Evolutionary conservation across 2,329 filamentous ascomycete species (phyloP).

Genomic region (Zasmidium citrigriseum): DNA sequence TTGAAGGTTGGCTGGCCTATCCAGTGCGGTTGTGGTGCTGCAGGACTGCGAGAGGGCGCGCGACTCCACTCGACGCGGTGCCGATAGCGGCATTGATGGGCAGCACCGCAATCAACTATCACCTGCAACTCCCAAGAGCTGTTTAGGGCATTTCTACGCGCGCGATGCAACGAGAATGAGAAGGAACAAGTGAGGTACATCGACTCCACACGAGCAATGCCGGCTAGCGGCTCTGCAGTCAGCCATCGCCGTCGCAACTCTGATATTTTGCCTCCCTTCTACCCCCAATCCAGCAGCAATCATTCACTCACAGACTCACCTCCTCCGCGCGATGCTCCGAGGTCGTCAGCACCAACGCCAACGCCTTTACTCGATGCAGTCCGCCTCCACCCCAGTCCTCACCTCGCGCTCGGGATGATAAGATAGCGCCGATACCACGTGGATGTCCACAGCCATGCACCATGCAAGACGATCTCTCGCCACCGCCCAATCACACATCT

Average conservation of each 20-base stretch:
- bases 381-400: not conserved
- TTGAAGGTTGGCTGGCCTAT: not conserved
- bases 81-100: not conserved
- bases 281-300: too few relatives aligned
- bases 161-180: not conserved
- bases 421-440: not conserved
- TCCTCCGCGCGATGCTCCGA: too few relatives aligned
- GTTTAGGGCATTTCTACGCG: not conserved
- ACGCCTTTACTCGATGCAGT: not conserved
- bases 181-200: not conserved
- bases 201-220: not conserved
- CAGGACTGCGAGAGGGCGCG: not conserved
- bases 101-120: not conserved
- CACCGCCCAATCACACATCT: not conserved
- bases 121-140: not conserved
- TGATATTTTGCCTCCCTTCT: not conserved
- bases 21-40: too few relatives aligned
- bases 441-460: not conserved
- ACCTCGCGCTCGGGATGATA: not conserved
- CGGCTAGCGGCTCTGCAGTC: not conserved
- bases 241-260: not conserved
- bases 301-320: not conserved
- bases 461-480: not conserved
- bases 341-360: not conserved
- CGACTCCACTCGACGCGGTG: not conserved